phyloP scores from a whole-genome alignment of 192 early-diverging fungal species.

The Dispira parvispora region DNA sequence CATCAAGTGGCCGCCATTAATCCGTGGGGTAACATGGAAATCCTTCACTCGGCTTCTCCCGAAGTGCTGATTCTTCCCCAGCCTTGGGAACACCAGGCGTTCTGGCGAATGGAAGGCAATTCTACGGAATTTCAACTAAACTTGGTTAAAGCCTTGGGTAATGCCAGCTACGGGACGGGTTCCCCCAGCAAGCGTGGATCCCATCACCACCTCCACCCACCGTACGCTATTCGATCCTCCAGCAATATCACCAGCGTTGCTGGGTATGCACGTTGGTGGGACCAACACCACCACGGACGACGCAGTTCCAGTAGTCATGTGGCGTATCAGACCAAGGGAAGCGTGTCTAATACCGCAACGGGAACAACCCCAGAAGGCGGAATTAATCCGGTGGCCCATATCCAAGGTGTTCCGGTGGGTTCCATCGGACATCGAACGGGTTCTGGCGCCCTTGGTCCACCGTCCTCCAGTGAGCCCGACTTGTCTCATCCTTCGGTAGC shows the following conservation, averaged over 20 bases:
- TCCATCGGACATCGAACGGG: not conserved
- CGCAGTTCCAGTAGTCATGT: too few relatives aligned
- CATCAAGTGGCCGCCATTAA: constrained; percentile 8
- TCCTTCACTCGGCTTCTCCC: not conserved
- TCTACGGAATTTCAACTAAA: not conserved
- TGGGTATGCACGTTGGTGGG: not conserved
- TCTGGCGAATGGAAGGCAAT: constrained; percentile 10
- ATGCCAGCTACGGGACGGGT: not conserved
- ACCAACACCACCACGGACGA: not conserved
- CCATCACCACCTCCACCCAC: not conserved
- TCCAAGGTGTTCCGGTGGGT: too few relatives aligned
- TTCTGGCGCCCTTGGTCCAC: not conserved
- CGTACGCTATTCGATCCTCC: not conserved
- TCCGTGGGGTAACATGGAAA: constrained; percentile 8
- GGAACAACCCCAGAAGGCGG: too few relatives aligned
- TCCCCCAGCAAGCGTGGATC: not conserved
- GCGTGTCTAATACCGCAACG: too few relatives aligned
- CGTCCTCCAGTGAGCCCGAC: too few relatives aligned
- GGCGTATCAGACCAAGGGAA: too few relatives aligned
- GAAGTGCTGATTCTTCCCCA: not conserved
- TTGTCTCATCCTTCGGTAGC: too few relatives aligned
- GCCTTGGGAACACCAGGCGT: not conserved
- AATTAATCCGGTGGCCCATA: too few relatives aligned
- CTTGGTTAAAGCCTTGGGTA: not conserved
- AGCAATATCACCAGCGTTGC: not conserved